Base-by-base conservation (phyloP, 148 eudicot species). In the Salicornia ramosissima region DNA sequence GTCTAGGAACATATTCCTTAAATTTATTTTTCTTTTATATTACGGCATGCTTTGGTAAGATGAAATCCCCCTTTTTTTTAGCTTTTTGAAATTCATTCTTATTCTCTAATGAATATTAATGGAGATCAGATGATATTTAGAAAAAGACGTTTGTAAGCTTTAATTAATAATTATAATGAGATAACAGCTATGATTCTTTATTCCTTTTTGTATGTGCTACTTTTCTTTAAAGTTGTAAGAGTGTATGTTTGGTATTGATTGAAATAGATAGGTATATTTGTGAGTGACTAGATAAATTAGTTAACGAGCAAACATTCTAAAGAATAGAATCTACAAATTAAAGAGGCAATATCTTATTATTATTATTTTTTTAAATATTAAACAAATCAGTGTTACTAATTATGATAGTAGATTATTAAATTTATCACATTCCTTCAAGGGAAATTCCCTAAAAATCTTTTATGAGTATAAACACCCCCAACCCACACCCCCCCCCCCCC, bases 141-240 rank as follows among this genome's bases (percentile, higher is more conserved):
- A 30, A 30, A 31, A 40, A 31, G 14, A 33, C 31, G 10, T 18
- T 26, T 24, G 25, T 30, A 50, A 12, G 33, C 18, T 39, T 39
- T 55, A 29, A n/a, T n/a, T n/a, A n/a, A n/a, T n/a, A n/a, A n/a
- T n/a, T n/a, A n/a, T n/a, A n/a, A 28, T 70, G 73, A 70, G 46
- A 70, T 70, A 58, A 58, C 65, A 70, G 54, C 54, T 70, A 58
- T 57, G 65, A 70, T 70, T 70, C 65, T 52, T 10, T 25, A 11
- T 13, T 26, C 33, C 36, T 12, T 2, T 60, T 2, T 39, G 31
- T 29, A 15, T 57, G 45, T 28, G 40, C 36, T 29, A 28, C 62
- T 57, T 43, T 57, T 40, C 22, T 42, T 57, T 71, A 60, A 47
- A 61, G 67, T 71, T 47, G 51, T n/a, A n/a, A n/a, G n/a, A n/a